Evolutionary conservation across 202 grass and related monocot genomes (phyloP), one percentile per base, ranked within the genome.

Genomic region (Setaria italica): DNA sequence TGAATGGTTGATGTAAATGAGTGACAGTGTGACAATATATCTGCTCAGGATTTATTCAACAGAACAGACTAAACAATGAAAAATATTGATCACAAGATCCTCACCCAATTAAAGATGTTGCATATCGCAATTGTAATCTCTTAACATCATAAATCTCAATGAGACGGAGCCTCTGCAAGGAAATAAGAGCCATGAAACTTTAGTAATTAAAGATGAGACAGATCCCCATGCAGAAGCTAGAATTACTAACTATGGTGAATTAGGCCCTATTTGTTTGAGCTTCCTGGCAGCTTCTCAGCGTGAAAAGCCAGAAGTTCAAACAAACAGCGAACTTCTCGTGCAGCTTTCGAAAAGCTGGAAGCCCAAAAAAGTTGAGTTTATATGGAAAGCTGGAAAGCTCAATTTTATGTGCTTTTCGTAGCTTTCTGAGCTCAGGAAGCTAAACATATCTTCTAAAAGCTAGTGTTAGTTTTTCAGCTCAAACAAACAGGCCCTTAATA

Each of bases 71-170:
- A 30, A 55, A 39, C 49, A 77, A 69, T 6, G 1, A 82, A 70
- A 58, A 11, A 30, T 29, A 59, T 49, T 77, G 43, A 60, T 64
- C 62, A 53, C 7, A 45, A 78, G 63, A 32, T 63, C 77, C 87
- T 97, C 62, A 99, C 97, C 97, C 97, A 94, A 99, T 97, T 49
- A 99, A 77, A 89, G 90, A 87, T 9, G 85, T 94, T 46, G 94
- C 90, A 46, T 99, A 99, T 82, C 97, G 77, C 94, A 97, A 87
- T 57, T 99, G 97, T 20, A 99, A 60, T 72, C 97, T 87, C 83
- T 99, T 97, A 25, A 99, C 87, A 87, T 99, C 97, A 80, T 91
- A 99, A 68, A 99, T 94, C 74, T 99, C 97, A 39, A 99, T 97
- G 67, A 99, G 94, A 63, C 97, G 89, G 8, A 99, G 86, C 82